phyloP scores from a whole-genome alignment of 78 protist species.

The Bodo saltans region DNA sequence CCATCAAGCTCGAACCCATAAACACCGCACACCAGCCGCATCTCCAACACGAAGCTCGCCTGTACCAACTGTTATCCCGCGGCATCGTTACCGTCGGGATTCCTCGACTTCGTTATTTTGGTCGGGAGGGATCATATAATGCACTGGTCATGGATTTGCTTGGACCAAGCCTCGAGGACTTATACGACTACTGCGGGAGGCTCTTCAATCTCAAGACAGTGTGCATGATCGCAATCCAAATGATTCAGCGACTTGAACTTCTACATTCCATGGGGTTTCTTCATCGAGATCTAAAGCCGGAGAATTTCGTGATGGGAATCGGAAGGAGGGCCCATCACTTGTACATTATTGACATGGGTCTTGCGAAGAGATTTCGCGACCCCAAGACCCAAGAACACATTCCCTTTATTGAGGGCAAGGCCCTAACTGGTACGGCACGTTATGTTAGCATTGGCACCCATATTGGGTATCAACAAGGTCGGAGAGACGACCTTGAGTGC shows the following conservation, averaged over 20 bases:
- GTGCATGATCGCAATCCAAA: not conserved
- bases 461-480: no score
- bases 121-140: constrained; percentile 83
- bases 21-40: no score
- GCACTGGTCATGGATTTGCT: constrained; percentile 53
- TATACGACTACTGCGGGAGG: not conserved
- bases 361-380: constrained; percentile 52
- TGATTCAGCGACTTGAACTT: constrained; percentile 28
- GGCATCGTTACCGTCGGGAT: no score
- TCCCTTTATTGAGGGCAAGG: no score
- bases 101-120: constrained; percentile 85
- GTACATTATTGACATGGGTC: constrained; percentile 56
- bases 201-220: constrained; percentile 25
- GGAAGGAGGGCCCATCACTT: constrained; percentile 22
- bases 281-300: constrained; percentile 68
- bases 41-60: no score
- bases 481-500: no score
- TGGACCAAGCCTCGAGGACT: constrained; percentile 35
- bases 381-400: no score
- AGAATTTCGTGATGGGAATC: constrained; percentile 49
- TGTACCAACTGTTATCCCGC: no score
- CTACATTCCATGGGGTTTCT: constrained; percentile 30
- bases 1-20: no score
- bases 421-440: no score
- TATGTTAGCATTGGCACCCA: no score